Percentiles rank a stretch among this genome's conserved stretches.
Conservation (phyloP, 2,329 filamentous ascomycete genomes). For the Penicillium sp. region DNA sequence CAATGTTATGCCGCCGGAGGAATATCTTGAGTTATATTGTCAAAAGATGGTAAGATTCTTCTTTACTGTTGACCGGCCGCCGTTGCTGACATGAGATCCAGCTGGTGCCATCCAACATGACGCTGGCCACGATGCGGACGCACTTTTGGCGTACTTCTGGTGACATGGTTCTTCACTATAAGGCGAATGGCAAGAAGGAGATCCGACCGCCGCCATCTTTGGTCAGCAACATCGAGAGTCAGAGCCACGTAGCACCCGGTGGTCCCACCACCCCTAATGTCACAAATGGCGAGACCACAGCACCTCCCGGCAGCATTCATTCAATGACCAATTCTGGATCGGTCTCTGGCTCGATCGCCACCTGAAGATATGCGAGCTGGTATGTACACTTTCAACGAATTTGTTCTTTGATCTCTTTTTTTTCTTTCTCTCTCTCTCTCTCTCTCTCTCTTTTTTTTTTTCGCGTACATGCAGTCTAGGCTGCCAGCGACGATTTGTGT, state of each 20-base stretch:
- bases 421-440: neutral
- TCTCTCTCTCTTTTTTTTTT: constrained; percentile 10
- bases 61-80: neutral
- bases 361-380: neutral
- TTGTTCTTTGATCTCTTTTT: neutral
- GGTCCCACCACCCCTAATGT: constrained; percentile 15
- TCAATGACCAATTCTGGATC: constrained; percentile 37
- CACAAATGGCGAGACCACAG: constrained; percentile 27
- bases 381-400: neutral
- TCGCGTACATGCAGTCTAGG: neutral
- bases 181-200: constrained; percentile 79
- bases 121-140: constrained; percentile 86
- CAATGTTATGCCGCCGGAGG: constrained; percentile 74
- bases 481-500: constrained; percentile 12
- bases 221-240: constrained; percentile 22
- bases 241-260: constrained; percentile 13
- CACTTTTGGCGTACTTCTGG: constrained; percentile 96
- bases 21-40: constrained; percentile 94
- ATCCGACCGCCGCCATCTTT: constrained; percentile 36
- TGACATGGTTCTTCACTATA: constrained; percentile 89
- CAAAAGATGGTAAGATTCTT: constrained; percentile 76
- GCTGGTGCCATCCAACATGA: constrained; percentile 77
- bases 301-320: constrained; percentile 35
- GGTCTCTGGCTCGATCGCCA: constrained; percentile 23
- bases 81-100: constrained; percentile 26